Conservation (phyloP, 2,329 filamentous ascomycete species). For the Cladosporium halotolerans region DNA sequence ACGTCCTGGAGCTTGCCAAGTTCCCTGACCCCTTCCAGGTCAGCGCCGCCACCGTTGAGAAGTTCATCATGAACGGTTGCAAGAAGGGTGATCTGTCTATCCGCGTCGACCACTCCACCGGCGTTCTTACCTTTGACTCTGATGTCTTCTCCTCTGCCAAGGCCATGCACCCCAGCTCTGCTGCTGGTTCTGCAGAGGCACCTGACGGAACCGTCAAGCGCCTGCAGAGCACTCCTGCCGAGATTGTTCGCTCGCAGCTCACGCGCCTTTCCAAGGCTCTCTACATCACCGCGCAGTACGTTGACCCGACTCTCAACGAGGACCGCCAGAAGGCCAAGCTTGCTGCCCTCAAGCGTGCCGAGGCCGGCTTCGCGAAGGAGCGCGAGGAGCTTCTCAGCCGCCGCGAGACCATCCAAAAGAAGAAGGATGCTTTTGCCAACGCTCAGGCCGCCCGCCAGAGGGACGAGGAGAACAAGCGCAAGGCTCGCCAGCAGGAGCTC, state of each 20-base stretch:
- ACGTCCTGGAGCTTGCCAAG: conserved; percentile 86
- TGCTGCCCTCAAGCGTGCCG: conserved; percentile 71
- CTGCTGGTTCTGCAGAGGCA: conserved; percentile 77
- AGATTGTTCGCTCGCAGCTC: conserved; percentile 93
- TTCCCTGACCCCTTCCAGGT: conserved; percentile 98
- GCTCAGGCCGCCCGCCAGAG: conserved; percentile 82
- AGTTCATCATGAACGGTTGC: conserved; percentile 99
- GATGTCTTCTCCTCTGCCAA: conserved; percentile 98
- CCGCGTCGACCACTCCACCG: conserved; percentile 90
- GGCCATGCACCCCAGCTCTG: conserved; percentile 77
- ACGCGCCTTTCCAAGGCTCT: conserved; percentile 85
- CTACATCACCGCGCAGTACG: conserved; percentile 90
- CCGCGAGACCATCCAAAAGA: conserved; percentile 88
- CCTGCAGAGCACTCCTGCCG: conserved; percentile 92
- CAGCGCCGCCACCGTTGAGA: conserved; percentile 84
- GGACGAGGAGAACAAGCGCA: conserved; percentile 84
- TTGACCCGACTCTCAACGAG: conserved; percentile 84
- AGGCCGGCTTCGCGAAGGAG: conserved; percentile 85
- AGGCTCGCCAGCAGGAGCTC: conserved; percentile 76
- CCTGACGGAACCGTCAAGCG: conserved; percentile 83
- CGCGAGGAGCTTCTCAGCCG: conserved; percentile 78
- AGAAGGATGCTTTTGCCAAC: conserved; percentile 91
- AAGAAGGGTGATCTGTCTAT: conserved; percentile 98
- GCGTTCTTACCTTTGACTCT: conserved; percentile 92
- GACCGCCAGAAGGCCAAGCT: conserved; percentile 71